A percentile compares a stretch with the other conserved stretches of the same genome.
phyloP scores from a whole-genome alignment of 202 grass and related monocot genomes.

The Dendrocalamus latiflorus region DNA sequence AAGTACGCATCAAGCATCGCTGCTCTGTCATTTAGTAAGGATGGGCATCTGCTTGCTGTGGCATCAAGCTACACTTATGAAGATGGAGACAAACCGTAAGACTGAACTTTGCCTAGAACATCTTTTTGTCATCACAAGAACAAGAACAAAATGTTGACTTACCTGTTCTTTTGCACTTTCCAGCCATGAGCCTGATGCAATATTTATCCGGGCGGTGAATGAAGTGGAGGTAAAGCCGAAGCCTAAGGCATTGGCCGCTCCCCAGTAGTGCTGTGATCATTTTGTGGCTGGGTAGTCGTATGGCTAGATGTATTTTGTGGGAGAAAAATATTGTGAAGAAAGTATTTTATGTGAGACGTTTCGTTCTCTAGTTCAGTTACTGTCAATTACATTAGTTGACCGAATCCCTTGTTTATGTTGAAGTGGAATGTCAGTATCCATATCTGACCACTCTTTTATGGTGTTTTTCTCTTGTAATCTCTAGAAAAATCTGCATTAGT shows the following conservation, averaged over 20 bases:
- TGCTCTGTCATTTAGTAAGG: too few species aligned
- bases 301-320: neutral
- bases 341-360: neutral
- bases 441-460: neutral
- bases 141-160: too few species aligned
- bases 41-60: too few species aligned
- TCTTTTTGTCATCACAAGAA: too few species aligned
- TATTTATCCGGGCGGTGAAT: too few species aligned
- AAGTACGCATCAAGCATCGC: too few species aligned
- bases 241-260: slow-evolving; percentile 64
- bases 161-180: too few species aligned
- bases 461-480: neutral
- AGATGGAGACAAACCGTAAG: too few species aligned
- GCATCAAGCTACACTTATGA: too few species aligned
- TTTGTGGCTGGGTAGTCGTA: neutral
- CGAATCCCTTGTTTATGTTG: neutral
- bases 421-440: neutral
- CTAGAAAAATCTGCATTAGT: too few species aligned
- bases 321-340: neutral
- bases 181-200: too few species aligned
- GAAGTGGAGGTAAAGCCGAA: slow-evolving; percentile 94
- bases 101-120: too few species aligned
- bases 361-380: neutral
- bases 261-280: slow-evolving; percentile 28
- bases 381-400: slow-evolving; percentile 50